Conservation (phyloP, 805 yeast genomes). For the Yarrowia deformans region DNA sequence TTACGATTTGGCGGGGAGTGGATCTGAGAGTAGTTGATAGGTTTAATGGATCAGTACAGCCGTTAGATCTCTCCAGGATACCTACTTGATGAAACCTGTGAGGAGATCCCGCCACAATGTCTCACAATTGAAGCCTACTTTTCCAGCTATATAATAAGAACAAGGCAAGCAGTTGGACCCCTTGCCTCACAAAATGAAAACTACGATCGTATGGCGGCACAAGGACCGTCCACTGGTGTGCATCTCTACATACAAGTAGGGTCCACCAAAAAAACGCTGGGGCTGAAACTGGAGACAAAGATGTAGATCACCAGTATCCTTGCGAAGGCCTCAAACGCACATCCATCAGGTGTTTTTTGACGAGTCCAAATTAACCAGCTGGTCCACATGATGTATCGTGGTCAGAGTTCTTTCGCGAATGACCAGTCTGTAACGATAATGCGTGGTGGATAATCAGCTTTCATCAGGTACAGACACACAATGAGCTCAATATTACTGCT, state of each 20-base stretch:
- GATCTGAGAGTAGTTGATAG: too few relatives aligned
- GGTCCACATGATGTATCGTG: not conserved
- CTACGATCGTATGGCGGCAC: not conserved
- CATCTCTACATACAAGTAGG: too few relatives aligned
- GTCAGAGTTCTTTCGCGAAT: not conserved
- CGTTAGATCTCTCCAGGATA: too few relatives aligned
- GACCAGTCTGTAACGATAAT: not conserved
- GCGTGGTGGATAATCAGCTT: too few relatives aligned
- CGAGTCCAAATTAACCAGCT: not conserved
- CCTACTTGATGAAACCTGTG: too few relatives aligned
- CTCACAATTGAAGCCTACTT: too few relatives aligned
- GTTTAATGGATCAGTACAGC: too few relatives aligned
- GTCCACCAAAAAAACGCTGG: not conserved
- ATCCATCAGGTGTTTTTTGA: constrained; percentile 10
- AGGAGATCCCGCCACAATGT: too few relatives aligned
- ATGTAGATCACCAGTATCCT: not conserved
- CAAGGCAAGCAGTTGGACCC: not conserved
- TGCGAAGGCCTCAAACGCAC: not conserved
- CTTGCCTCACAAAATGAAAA: constrained; percentile 11
- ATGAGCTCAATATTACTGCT: not conserved
- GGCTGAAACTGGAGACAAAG: constrained; percentile 15
- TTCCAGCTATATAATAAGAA: not conserved
- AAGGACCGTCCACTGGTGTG: not conserved
- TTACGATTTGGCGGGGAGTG: not conserved
- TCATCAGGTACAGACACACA: too few relatives aligned